Evolutionary conservation across 2,329 filamentous ascomycete species (phyloP).

Genomic region (Aaosphaeria pasadenensis): DNA sequence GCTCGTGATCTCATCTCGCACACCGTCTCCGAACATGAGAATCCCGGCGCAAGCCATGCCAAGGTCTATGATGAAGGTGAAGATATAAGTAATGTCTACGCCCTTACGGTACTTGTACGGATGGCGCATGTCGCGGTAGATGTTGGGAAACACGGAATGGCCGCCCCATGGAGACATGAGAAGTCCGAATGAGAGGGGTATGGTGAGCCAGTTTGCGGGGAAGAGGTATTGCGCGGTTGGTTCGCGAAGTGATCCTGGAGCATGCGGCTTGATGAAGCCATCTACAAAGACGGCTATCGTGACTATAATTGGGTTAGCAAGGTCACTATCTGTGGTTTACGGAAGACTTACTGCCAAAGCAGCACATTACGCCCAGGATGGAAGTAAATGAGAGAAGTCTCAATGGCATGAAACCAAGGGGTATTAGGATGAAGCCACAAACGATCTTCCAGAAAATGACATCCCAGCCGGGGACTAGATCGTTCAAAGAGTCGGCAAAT

Average conservation of each 20-base stretch:
- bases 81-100: conserved; percentile 77
- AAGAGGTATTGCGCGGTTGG: conserved; percentile 79
- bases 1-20: conserved; percentile 83
- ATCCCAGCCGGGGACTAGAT: conserved; percentile 69
- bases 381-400: conserved; percentile 85
- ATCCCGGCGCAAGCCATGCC: conserved; percentile 80
- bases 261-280: conserved; percentile 75
- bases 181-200: conserved; percentile 85
- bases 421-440: conserved; percentile 73
- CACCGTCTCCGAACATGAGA: conserved; percentile 92
- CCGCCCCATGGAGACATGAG: conserved; percentile 81
- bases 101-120: conserved; percentile 76
- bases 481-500: conserved; percentile 88
- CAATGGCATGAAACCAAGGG: conserved; percentile 81
- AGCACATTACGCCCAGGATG: conserved; percentile 87
- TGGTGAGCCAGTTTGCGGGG: conserved; percentile 78
- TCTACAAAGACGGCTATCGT: conserved; percentile 80
- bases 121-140: conserved; percentile 75
- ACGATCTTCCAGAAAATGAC: conserved; percentile 79
- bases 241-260: conserved; percentile 78
- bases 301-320: conserved; percentile 53
- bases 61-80: conserved; percentile 80
- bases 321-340: too few species aligned
- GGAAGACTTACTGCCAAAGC: conserved; percentile 71
- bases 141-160: conserved; percentile 78